Percentiles rank a stretch among this genome's conserved stretches.
Evolutionary conservation across 257 asterid genomes (phyloP).

Genomic region (Solanum chmielewskii): DNA sequence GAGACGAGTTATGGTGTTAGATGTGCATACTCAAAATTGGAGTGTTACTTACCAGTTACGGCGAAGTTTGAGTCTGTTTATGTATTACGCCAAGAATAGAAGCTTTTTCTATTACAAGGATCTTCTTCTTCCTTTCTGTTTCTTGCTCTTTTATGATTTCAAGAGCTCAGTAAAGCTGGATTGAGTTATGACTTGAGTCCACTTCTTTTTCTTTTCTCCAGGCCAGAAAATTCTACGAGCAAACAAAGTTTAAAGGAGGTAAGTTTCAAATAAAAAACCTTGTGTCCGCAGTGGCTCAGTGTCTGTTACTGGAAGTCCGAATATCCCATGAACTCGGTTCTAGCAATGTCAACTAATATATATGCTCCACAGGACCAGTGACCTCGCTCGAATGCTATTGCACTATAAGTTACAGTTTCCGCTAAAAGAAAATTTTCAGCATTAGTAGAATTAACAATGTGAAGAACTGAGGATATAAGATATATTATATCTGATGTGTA

Average conservation of each 20-base stretch:
- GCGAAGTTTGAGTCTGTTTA: background rate
- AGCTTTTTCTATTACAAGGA: no score
- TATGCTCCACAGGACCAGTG: background rate
- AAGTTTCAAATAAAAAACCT: slow-evolving; percentile 6
- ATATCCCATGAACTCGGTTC: background rate
- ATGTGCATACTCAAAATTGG: background rate
- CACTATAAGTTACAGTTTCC: background rate
- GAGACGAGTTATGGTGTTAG: background rate
- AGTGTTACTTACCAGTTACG: background rate
- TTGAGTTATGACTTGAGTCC: background rate
- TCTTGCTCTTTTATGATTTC: background rate
- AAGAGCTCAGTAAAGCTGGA: background rate
- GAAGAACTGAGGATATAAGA: background rate
- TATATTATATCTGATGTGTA: background rate
- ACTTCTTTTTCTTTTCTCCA: slow-evolving; percentile 19
- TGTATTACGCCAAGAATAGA: no score
- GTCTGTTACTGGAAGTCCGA: background rate
- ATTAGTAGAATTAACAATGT: background rate
- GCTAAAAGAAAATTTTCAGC: background rate
- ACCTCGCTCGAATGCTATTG: background rate
- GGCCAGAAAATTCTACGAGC: slow-evolving; percentile 78
- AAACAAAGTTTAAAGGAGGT: slow-evolving; percentile 92
- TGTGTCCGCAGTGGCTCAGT: background rate
- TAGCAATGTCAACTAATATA: background rate
- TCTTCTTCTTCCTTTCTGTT: background rate